Percentiles rank a stretch among this genome's conserved stretches.
phyloP scores from a whole-genome alignment of 1,284 basidiomycete species.

The Grifola frondosa region DNA sequence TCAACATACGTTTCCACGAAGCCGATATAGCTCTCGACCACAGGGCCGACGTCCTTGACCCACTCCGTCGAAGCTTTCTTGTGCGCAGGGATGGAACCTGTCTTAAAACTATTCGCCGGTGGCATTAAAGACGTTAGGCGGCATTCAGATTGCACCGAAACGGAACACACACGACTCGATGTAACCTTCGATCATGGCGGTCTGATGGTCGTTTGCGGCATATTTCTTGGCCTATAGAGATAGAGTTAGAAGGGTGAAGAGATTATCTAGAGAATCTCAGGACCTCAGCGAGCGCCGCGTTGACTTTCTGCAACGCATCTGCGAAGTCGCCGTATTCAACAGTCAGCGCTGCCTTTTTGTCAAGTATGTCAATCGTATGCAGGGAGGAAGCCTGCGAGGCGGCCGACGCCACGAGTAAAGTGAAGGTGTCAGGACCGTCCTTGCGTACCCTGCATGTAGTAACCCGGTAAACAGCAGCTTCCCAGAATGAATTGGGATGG shows the following conservation, averaged over 20 bases:
- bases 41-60: slow-evolving; percentile 84
- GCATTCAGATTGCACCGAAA: background rate
- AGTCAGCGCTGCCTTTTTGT: slow-evolving; percentile 49
- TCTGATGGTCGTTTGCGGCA: slow-evolving; percentile 71
- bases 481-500: background rate
- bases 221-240: slow-evolving; percentile 62
- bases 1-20: slow-evolving; percentile 74
- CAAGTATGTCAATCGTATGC: slow-evolving; percentile 48
- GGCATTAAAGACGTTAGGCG: background rate
- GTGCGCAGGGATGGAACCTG: slow-evolving; percentile 77
- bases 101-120: slow-evolving; percentile 54
- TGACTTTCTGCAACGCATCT: slow-evolving; percentile 50
- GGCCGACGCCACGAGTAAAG: slow-evolving; percentile 72
- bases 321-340: slow-evolving; percentile 75
- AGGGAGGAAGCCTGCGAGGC: slow-evolving; percentile 37
- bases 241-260: background rate
- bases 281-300: slow-evolving; percentile 62
- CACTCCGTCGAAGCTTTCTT: slow-evolving; percentile 74
- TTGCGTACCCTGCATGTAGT: slow-evolving; percentile 58
- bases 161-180: slow-evolving; percentile 63
- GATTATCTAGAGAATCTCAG: too few relatives aligned
- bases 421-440: slow-evolving; percentile 56
- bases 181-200: slow-evolving; percentile 74
- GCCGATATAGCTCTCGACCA: slow-evolving; percentile 86
- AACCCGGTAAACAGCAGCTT: background rate